Conservation (phyloP, 305 asterid genomes). For the Fraxinus greggii region DNA sequence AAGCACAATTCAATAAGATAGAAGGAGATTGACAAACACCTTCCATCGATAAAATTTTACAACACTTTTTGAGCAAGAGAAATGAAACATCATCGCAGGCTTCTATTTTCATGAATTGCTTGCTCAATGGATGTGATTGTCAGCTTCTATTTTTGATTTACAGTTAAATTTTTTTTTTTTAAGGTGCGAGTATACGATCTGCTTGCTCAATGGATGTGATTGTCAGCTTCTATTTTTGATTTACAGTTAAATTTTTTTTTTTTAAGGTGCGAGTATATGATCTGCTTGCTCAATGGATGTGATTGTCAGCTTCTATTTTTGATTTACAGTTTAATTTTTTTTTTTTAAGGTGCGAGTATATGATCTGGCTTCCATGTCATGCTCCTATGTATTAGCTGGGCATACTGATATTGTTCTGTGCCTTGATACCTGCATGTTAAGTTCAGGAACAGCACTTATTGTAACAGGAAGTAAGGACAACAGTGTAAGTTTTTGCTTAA, state of each 20-base stretch:
- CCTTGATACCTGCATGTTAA: constrained; percentile 73
- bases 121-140: constrained; percentile 14
- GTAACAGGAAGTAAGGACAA: constrained; percentile 97
- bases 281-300: constrained; percentile 12
- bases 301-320: constrained; percentile 8
- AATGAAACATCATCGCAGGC: constrained; percentile 4
- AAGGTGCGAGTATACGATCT: no score
- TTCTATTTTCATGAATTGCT: background rate
- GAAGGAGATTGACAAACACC: background rate
- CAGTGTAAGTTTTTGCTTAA: constrained; percentile 49
- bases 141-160: constrained; percentile 10
- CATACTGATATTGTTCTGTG: constrained; percentile 82
- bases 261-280: no score
- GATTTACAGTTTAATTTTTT: constrained; percentile 12
- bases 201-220: constrained; percentile 11
- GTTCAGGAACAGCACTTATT: constrained; percentile 66
- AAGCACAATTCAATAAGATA: background rate
- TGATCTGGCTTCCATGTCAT: constrained; percentile 92
- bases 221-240: constrained; percentile 13
- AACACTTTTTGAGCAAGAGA: constrained; percentile 1
- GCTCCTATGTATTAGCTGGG: constrained; percentile 87
- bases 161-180: constrained; percentile 15
- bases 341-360: constrained; percentile 80
- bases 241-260: constrained; percentile 10
- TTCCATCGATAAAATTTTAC: background rate